phyloP scores from a whole-genome alignment of 352 stramenopile genomes.

The Pythium dissimile region DNA sequence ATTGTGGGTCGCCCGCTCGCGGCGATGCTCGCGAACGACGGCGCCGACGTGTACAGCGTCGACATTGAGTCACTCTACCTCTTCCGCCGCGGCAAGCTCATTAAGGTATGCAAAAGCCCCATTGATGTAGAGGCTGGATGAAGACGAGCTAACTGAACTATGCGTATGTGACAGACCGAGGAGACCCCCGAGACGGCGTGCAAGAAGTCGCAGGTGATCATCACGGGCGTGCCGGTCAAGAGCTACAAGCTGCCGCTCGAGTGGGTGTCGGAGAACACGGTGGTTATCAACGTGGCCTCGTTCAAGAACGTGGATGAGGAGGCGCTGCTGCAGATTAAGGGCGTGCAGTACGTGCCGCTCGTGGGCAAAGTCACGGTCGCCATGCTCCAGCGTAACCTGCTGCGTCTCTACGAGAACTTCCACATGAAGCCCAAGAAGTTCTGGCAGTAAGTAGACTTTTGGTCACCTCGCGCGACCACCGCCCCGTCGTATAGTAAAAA shows the following conservation, averaged over 20 bases:
- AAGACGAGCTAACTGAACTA: no score
- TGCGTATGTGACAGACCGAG: constrained; percentile 39
- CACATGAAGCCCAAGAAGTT: constrained; percentile 88
- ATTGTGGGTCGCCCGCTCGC: constrained; percentile 94
- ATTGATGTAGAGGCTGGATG: no score
- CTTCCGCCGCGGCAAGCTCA: constrained; percentile 91
- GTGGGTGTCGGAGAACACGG: constrained; percentile 89
- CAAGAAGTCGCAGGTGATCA: constrained; percentile 90
- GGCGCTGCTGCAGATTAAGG: constrained; percentile 85
- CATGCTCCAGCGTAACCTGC: constrained; percentile 95
- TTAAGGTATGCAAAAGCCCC: constrained; percentile 44
- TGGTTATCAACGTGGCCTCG: constrained; percentile 95
- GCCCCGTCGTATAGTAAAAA: constrained; percentile 4
- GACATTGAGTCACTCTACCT: constrained; percentile 96
- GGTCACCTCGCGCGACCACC: not conserved
- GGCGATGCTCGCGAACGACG: constrained; percentile 95
- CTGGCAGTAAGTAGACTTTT: constrained; percentile 66
- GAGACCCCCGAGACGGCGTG: constrained; percentile 87
- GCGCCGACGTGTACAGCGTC: constrained; percentile 93
- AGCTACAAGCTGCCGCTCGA: constrained; percentile 92
- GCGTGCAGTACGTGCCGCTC: constrained; percentile 93
- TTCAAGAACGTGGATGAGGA: constrained; percentile 96
- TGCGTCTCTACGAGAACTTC: constrained; percentile 96
- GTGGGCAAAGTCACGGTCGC: constrained; percentile 97
- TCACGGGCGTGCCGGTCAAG: constrained; percentile 93